phyloP scores from a whole-genome alignment of 73 alveolate genomes.

The Diophrys sp. region DNA sequence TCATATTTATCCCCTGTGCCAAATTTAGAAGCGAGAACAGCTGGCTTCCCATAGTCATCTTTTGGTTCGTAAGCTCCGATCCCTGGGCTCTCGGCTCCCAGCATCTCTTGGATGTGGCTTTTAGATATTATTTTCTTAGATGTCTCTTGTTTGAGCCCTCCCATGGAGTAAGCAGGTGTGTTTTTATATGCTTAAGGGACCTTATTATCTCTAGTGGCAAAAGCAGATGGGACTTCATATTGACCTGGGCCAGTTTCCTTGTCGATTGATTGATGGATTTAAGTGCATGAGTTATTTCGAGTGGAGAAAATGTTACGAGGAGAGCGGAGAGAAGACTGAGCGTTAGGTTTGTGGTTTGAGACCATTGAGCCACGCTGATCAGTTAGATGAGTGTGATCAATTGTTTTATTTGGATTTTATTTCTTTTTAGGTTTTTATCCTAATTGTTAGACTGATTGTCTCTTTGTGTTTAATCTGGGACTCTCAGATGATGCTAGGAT shows the following conservation, averaged over 20 bases:
- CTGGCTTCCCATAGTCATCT: neutral
- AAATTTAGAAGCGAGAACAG: neutral
- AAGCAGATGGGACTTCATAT: neutral
- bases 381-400: neutral
- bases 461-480: neutral
- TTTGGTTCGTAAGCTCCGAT: neutral
- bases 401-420: neutral
- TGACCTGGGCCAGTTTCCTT: slow-evolving; percentile 1
- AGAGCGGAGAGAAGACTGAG: neutral
- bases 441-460: neutral
- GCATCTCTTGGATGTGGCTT: neutral
- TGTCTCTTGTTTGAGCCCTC: neutral
- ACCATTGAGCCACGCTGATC: neutral
- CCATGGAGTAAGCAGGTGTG: neutral
- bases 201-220: neutral
- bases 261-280: neutral
- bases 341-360: neutral
- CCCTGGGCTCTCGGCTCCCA: neutral
- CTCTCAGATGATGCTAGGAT: neutral
- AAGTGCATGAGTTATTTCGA: neutral
- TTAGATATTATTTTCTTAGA: neutral
- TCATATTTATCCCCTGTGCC: neutral
- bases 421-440: neutral
- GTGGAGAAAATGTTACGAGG: neutral
- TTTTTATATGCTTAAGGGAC: neutral